Base-by-base conservation (phyloP, 2,329 filamentous ascomycete genomes). In the Claviceps paspali region DNA sequence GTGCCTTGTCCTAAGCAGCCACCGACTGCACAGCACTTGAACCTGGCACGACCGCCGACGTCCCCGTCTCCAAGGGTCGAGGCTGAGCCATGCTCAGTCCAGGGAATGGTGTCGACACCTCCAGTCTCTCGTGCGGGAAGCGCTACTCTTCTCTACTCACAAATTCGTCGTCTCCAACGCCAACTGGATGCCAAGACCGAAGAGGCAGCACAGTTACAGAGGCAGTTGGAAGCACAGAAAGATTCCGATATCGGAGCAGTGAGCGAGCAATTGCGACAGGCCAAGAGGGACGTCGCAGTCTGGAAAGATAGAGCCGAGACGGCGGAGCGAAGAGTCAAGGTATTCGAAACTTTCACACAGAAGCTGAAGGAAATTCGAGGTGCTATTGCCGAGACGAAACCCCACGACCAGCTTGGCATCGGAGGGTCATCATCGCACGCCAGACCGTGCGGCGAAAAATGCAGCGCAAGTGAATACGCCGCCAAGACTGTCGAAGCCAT, bases 301-400 rank as follows among this genome's bases (percentile, higher is more conserved):
- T 79, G 74, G 75, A 67, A 60, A 43, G 61, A 59, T 23, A 59
- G 70, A 23, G 75, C 75, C 0, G 63, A 73, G 46, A 57, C 61
- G 4, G 72, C 73, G 0, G 73, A 79, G 54, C 61, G 55, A 41
- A 60, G 66, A 34, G 49, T 76, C 14, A 57, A 60, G 4, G 60
- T 65, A 18, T 63, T 70, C 41, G 61, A 70, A 47, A 52, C 54
- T 29, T 63, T 67, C 41, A 59, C 57, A 3, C 41, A 49, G 11
- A 51, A 52, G 18, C 29, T 63, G 23, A 51, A 51, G 33, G 52
- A 46, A 2, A 54, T 60, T 35, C 49, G 47, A n/a, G 49, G 50
- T 30, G 36, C 38, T 6, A 31, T 37, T 5, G 26, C 30, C 6
- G 39, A 38, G 4, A 18, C 31, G 6, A 32, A 21, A 17, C n/a